Base-by-base conservation (phyloP, 768 basidiomycete genomes). In the Leccinellum luteum region DNA sequence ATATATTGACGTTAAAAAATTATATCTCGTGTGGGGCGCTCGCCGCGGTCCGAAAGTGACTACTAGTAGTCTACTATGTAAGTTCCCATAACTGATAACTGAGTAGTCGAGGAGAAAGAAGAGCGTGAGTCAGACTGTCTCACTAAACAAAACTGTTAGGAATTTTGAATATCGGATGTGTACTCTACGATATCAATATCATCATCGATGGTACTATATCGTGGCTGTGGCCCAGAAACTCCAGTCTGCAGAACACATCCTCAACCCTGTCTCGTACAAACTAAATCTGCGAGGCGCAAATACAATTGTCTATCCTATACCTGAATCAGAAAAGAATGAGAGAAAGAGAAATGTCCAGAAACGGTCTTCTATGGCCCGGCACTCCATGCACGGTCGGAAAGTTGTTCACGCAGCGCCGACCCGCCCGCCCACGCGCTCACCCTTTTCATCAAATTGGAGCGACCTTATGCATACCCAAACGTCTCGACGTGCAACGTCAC, bases 401-500 rank as follows among this genome's bases (percentile, higher is more conserved):
- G n/a, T 13, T 31, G 7, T 38, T 34, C 53, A 23, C n/a, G 32
- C 17, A 12, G 12, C 27, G 25, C 35, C 15, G 35, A 8, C 35
- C 15, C 35, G 35, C 15, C 15, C 35, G 35, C 14, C 6, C 15
- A 13, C 21, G 3, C 14, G 44, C 44, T 9, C 38, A 10, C 35
- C 35, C 8, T n/a, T 38, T 44, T 21, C 13, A 12, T 44, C 12
- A 44, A 44, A 23, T 23, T 23, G 17, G 35, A 17, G 9, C 4
- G n/a, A n/a, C 23, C 6, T 34, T 65, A 76, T 28, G 74, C 75
- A 54, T 76, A 77, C 19, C 77, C 77, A 60, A 78, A 78, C 44
- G 75, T 69, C 58, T 78, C 77, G 13, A 75, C 70, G 45, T 73
- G 67, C 51, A 78, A 51, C 0, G 72, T 67, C 25, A 78, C 72